Conservation (phyloP, 1,284 basidiomycete species). For the Tylopilus orsonianus region DNA sequence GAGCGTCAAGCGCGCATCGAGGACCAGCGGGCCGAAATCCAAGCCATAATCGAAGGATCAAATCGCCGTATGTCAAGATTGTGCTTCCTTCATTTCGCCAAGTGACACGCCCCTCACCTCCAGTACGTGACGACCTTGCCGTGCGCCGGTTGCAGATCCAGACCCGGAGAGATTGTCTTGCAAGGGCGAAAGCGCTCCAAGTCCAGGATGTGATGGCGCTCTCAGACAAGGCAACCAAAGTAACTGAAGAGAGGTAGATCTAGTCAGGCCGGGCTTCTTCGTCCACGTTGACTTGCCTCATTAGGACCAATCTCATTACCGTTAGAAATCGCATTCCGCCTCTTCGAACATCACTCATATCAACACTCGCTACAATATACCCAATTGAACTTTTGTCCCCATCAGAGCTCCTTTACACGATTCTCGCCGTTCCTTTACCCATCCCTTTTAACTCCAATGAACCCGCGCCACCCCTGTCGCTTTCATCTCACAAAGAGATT, state of each 20-base stretch:
- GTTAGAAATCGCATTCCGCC: slow-evolving; percentile 53
- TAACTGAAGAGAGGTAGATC: slow-evolving; percentile 29
- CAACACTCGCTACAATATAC: slow-evolving; percentile 79
- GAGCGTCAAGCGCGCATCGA: slow-evolving; percentile 55
- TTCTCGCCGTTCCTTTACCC: slow-evolving; percentile 80
- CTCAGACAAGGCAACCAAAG: slow-evolving; percentile 34
- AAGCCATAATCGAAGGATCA: slow-evolving; percentile 41
- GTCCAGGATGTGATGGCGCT: slow-evolving; percentile 38
- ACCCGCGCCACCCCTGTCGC: slow-evolving; percentile 79
- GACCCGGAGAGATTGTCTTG: slow-evolving; percentile 49
- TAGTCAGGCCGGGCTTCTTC: slow-evolving; percentile 1
- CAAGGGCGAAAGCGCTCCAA: slow-evolving; percentile 44
- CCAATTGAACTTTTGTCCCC: slow-evolving; percentile 85
- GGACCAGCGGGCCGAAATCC: slow-evolving; percentile 43
- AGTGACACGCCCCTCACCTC: slow-evolving; percentile 12
- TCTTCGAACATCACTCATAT: slow-evolving; percentile 67
- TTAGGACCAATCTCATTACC: slow-evolving; percentile 45
- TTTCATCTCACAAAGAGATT: slow-evolving; percentile 66
- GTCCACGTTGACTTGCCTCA: slow-evolving; percentile 4
- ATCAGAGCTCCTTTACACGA: slow-evolving; percentile 81
- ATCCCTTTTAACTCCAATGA: slow-evolving; percentile 76
- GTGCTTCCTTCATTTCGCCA: slow-evolving; percentile 18
- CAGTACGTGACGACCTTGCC: slow-evolving; percentile 46
- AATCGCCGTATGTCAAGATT: slow-evolving; percentile 45
- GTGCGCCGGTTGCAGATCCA: slow-evolving; percentile 42